Base-by-base conservation (phyloP, 1,284 basidiomycete genomes). In the Marasmius sp. region DNA sequence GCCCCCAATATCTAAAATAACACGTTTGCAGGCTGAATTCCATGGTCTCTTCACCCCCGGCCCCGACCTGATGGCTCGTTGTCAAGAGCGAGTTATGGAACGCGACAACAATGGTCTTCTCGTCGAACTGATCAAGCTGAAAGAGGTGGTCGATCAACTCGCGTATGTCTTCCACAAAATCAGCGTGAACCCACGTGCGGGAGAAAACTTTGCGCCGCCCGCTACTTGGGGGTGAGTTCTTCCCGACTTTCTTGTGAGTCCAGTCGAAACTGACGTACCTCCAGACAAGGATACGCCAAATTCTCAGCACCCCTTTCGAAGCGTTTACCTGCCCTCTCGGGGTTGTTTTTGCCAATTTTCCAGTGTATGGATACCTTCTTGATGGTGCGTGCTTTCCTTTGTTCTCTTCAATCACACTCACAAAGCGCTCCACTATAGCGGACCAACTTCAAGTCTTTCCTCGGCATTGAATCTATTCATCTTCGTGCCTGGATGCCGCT, bases 401-500 rank as follows among this genome's bases (percentile, higher is more conserved):
- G 5, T 52, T 18, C 38, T 51, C 38, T 12, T 16, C 20, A 12
- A 16, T 7, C 55, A 8, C 39, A 2, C n/a, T 39, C n/a, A 5
- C 5, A 33, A 3, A 22, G 11, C n/a, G 4, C 10, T 6, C 27
- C 34, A 12, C 51, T 43, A 4, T 22, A 57, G 52, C 51, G 61
- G 8, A 54, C 51, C 8, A 63, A 63, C n/a, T 63, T n/a, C 54
- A 52, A 54, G n/a, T 63, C 61, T 11, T 63, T 63, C 53, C 59
- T 63, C 22, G 61, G 61, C 6, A 60, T 63, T 38, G 61, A 63
- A 52, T 60, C 61, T 1, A 59, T 57, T 34, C 61, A 63, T 57
- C 43, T 63, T n/a, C 58, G 61, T 9, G 61, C 61, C n/a, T 63
- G 61, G 61, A 63, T 63, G 61, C 61, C 61, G 18, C 41, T 63